Evolutionary conservation across 306 rosid species (phyloP), one percentile per base, ranked within the genome.

Genomic region (Trifolium dubium): DNA sequence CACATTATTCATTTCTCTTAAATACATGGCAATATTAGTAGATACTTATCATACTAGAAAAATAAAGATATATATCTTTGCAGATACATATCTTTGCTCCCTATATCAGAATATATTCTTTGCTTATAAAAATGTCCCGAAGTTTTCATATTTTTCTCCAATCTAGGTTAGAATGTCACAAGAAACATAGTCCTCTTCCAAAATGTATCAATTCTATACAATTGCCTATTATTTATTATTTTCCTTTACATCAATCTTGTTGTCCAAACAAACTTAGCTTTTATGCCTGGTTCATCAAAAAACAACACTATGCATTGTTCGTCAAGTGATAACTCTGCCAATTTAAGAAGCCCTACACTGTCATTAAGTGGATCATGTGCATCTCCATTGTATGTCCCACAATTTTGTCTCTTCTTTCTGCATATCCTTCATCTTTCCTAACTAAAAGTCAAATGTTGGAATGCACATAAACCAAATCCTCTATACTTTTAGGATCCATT

Each of bases 241-340:
- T n/a, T 49, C 6, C 19, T 49, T 49, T 44, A 7, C n/a, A 9
- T 49, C 55, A 49, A 49, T 49, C 55, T 19, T 23, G 6, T 6
- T 50, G 55, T 50, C 55, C 55, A 50, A 49, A 50, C n/a, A n/a
- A 50, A 50, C 55, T 50, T 50, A 6, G 23, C 15, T 50, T 50
- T 15, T 50, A 50, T 50, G 23, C 28, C 55, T 6, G 15, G 55
- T 50, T 50, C 55, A 15, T 49, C 55, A 49, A 49, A 18, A 49
- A 1, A 5, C 54, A 5, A 49, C 17, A 49, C 10, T n/a, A n/a
- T 49, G 17, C 17, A n/a, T 49, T 49, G 19, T 49, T 49, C 17
- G 54, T 8, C 55, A 49, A 49, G 55, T 49, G 55, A 49, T 8
- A 49, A 49, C 23, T 50, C 23, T 50, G 55, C 28, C 55, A 50